These are phyloP conservation scores for Lonicera japonica DNA, from an alignment of 129 eudicot genomes.

Conservation along the genomic window DNA sequence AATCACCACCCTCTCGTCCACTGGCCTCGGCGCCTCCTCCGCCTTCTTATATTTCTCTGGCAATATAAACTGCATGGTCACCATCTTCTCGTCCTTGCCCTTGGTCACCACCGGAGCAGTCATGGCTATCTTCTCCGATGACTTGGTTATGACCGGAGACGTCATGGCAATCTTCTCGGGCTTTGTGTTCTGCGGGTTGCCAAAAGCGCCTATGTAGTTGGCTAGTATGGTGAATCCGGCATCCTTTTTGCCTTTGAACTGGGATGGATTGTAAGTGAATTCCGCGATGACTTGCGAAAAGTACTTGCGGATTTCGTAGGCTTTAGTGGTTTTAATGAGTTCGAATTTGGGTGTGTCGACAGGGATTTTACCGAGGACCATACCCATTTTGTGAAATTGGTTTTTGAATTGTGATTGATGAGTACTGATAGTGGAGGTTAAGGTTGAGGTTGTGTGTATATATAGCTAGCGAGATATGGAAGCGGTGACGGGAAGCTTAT, in stretches of 20 bases:
- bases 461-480: neutral
- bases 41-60: constrained; percentile 59
- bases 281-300: constrained; percentile 60
- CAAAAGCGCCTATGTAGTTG: constrained; percentile 72
- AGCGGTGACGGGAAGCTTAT: neutral
- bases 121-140: constrained; percentile 65
- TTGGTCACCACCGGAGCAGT: constrained; percentile 70
- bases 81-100: constrained; percentile 14
- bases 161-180: constrained; percentile 79
- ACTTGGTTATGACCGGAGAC: constrained; percentile 65
- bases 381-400: constrained; percentile 37
- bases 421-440: neutral
- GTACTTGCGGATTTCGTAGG: constrained; percentile 81
- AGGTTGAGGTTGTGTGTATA: neutral
- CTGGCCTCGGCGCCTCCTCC: constrained; percentile 82
- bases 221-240: constrained; percentile 76
- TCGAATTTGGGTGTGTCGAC: constrained; percentile 75
- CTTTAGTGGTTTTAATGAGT: constrained; percentile 31
- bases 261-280: constrained; percentile 63
- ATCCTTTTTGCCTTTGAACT: constrained; percentile 62
- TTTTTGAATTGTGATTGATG: neutral
- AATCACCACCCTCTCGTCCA: constrained; percentile 95
- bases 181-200: constrained; percentile 59
- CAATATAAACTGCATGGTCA: constrained; percentile 68
- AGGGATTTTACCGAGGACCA: constrained; percentile 58